Evolutionary conservation across 2,329 filamentous ascomycete species (phyloP).

Genomic region (Tympanopsis confertula): DNA sequence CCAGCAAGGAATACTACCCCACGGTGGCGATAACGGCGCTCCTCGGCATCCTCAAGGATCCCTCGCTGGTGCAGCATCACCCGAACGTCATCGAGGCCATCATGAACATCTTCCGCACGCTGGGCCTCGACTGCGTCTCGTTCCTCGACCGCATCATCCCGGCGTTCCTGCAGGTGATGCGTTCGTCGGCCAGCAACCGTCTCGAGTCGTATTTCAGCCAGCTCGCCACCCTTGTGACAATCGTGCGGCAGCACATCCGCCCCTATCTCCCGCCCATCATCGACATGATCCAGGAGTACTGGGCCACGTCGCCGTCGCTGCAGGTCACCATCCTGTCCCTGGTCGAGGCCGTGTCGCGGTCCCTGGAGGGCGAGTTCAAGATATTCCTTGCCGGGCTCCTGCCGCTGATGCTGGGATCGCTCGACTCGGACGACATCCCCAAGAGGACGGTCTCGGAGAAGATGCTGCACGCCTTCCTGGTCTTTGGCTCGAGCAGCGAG

Average conservation of each 20-base stretch:
- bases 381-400: slow-evolving; percentile 82
- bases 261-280: slow-evolving; percentile 83
- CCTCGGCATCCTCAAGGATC: slow-evolving; percentile 81
- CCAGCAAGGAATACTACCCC: slow-evolving; percentile 95
- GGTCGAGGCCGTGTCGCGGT: slow-evolving; percentile 85
- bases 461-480: slow-evolving; percentile 86
- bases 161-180: slow-evolving; percentile 81
- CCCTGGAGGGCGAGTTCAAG: slow-evolving; percentile 95
- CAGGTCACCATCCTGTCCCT: slow-evolving; percentile 86
- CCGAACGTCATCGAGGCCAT: slow-evolving; percentile 92
- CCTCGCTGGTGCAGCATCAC: slow-evolving; percentile 80
- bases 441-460: slow-evolving; percentile 73
- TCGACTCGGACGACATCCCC: slow-evolving; percentile 71
- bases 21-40: slow-evolving; percentile 95
- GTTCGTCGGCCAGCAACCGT: slow-evolving; percentile 63
- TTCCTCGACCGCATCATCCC: slow-evolving; percentile 92
- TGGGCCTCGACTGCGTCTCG: slow-evolving; percentile 89
- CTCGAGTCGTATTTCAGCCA: slow-evolving; percentile 97
- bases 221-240: slow-evolving; percentile 80
- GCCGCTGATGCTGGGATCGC: slow-evolving; percentile 83
- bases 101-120: slow-evolving; percentile 95
- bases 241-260: slow-evolving; percentile 91
- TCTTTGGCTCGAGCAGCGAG: slow-evolving; percentile 89
- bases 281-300: slow-evolving; percentile 77
- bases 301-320: slow-evolving; percentile 68